Percentiles rank a stretch among this genome's conserved stretches.
Conservation (phyloP, 495 filamentous ascomycete species). For the Aspergillus diversus region DNA sequence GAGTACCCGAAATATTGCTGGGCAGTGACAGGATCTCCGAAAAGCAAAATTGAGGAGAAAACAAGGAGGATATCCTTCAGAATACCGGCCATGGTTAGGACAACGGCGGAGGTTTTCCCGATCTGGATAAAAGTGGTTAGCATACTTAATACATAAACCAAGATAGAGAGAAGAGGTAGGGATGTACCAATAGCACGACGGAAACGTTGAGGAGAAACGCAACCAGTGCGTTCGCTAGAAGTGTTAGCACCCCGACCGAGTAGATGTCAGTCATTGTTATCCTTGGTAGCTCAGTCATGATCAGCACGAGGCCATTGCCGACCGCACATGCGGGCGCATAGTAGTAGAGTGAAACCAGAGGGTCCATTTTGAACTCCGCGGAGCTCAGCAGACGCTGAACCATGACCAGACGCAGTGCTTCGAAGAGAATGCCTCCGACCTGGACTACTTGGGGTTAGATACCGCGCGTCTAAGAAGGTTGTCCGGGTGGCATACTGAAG, state of each 20-base stretch:
- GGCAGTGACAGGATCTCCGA: conserved; percentile 73
- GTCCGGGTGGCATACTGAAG: conserved; percentile 49
- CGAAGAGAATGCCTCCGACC: conserved; percentile 75
- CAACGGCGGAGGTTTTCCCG: conserved; percentile 90
- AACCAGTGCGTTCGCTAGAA: conserved; percentile 76
- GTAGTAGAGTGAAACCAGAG: conserved; percentile 90
- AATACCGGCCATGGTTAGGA: conserved; percentile 92
- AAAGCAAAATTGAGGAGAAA: conserved; percentile 81
- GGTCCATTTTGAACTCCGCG: conserved; percentile 93
- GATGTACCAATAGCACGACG: conserved; percentile 78
- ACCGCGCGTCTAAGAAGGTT: neutral
- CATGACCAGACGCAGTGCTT: conserved; percentile 85
- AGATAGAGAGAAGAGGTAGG: neutral
- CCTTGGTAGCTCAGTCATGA: conserved; percentile 73
- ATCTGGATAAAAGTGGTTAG: conserved; percentile 61
- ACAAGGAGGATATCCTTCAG: conserved; percentile 96
- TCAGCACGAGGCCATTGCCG: conserved; percentile 75
- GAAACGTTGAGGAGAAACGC: conserved; percentile 87
- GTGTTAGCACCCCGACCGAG: conserved; percentile 68
- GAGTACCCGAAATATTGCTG: conserved; percentile 91
- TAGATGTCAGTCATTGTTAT: conserved; percentile 71
- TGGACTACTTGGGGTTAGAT: conserved; percentile 51
- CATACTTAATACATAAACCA: neutral
- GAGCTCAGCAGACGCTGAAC: conserved; percentile 83
- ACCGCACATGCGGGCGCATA: conserved; percentile 85